Evolutionary conservation across 2,329 filamentous ascomycete genomes (phyloP), one percentile per base, ranked within the genome.

Genomic region (Penicillium sclerotigenum): DNA sequence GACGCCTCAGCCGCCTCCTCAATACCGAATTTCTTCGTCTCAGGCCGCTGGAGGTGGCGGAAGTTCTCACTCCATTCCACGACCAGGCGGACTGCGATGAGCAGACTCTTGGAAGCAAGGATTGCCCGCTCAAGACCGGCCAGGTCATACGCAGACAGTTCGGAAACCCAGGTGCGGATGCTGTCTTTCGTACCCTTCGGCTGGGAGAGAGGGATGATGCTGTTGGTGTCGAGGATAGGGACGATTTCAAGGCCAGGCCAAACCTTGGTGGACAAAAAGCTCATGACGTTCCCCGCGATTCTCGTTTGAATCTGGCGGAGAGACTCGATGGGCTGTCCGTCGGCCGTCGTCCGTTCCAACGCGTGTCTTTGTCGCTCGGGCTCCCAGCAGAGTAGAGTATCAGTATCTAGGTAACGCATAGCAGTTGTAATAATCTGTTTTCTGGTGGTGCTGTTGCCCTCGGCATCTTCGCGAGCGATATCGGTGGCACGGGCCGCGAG

Each of bases 341-440:
- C 79, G 41, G 72, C 73, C 4, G 71, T 67, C 4, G 71, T 67
- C 29, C 78, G 72, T 38, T 85, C 75, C 34, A 79, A 75, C 2
- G 79, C 78, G 38, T 81, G 74, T 57, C 77, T 63, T 43, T 75
- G 76, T 54, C 76, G 76, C 66, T 80, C 80, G 0, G 87, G 87
- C 18, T 85, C 91, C 90, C 91, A 96, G 82, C 93, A 97, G 1
- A 99, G 84, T 34, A 97, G 77, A 0, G 90, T 92, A 75, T 99
- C 94, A 1, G 94, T 97, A 66, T 91, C 87, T 26, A 99, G 82
- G 73, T 97, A 97, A 45, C 88, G 84, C 81, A 97, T 83, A 49
- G 94, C 77, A 60, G 85, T 87, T 18, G 78, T 79, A 16, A 88
- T 77, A 45, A 97, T 86, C 38, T 82, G 78, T 0, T 81, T 71